A percentile compares a stretch with the other conserved stretches of the same genome.
Evolutionary conservation across 192 early-diverging fungal species (phyloP).

Genomic region (Linderina pennispora): DNA sequence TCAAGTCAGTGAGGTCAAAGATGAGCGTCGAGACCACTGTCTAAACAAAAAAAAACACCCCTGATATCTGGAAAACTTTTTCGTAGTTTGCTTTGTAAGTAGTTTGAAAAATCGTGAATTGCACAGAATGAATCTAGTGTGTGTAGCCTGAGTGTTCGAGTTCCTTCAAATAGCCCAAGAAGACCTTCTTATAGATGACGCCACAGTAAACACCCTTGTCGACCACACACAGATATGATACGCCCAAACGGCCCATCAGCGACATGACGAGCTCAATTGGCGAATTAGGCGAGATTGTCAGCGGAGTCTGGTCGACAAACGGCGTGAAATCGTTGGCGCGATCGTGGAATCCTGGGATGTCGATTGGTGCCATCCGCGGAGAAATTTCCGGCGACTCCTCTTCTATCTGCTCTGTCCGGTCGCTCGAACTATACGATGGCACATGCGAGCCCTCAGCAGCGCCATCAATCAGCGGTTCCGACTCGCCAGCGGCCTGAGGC

Average conservation of each 20-base stretch:
- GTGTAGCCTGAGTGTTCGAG: conserved; percentile 52
- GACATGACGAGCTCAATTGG: conserved; percentile 84
- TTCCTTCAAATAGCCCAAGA: conserved; percentile 71
- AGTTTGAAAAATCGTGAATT: too few species aligned
- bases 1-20: too few species aligned
- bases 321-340: conserved; percentile 35
- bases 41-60: too few species aligned
- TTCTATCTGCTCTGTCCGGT: neutral
- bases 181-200: conserved; percentile 78
- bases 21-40: too few species aligned
- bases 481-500: neutral
- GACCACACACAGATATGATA: conserved; percentile 74
- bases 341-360: conserved; percentile 30
- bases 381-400: neutral
- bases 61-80: too few species aligned
- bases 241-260: conserved; percentile 76
- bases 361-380: neutral
- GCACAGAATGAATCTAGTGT: too few species aligned
- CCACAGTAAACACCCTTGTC: conserved; percentile 71
- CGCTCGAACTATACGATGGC: neutral
- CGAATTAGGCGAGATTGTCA: conserved; percentile 63
- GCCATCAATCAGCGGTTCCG: neutral
- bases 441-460: neutral
- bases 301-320: conserved; percentile 62
- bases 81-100: too few species aligned